Evolutionary conservation across 208 protist genomes (phyloP), one percentile per base, ranked within the genome.

Genomic region (Crithidia thermophila): DNA sequence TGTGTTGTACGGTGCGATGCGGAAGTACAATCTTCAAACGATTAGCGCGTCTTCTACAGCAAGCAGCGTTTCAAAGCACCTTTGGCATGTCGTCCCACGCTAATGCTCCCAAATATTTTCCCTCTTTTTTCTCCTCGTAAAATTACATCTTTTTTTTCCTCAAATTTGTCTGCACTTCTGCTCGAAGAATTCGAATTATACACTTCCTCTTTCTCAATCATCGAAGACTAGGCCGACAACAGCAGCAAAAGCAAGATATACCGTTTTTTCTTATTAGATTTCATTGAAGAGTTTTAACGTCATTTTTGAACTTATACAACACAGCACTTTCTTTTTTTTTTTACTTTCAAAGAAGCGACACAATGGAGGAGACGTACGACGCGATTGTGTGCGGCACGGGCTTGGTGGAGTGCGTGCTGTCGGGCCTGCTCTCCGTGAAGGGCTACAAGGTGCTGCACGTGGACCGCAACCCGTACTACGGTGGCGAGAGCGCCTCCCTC

Each of bases 401-500:
- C 30, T 89, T 99, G n/a, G 99, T 98, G 51, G 98, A 99, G 85
- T 99, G 98, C 84, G 94, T 99, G 36, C 82, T 99, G 40, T 94
- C 85, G 40, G 95, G 97, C 43, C 60, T 97, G 18, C 85, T 98
- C 10, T 92, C 99, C 0, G 98, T 98, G 10, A 79, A 93, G 39
- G 98, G 98, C 21, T 98, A 99, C 75, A 99, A 99, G 77, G 98
- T 99, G 9, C 88, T 99, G 27, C 99, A 99, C 67, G 96, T 99
- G 76, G 99, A 99, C 80, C 91, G 98, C 67, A 99, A 99, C 82
- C 73, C 94, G 20, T 99, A 99, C 88, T 99, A 99, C 80, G 99
- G 99, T 69, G 99, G 98, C 39, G 99, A 99, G 64, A 98, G 84
- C 75, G 99, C 99, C 14, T 99, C 98, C 10, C 82, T 99, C 5